Evolutionary conservation across 305 asterid species (phyloP), one percentile per base, ranked within the genome.

Genomic region (Fraxinus dipetala): DNA sequence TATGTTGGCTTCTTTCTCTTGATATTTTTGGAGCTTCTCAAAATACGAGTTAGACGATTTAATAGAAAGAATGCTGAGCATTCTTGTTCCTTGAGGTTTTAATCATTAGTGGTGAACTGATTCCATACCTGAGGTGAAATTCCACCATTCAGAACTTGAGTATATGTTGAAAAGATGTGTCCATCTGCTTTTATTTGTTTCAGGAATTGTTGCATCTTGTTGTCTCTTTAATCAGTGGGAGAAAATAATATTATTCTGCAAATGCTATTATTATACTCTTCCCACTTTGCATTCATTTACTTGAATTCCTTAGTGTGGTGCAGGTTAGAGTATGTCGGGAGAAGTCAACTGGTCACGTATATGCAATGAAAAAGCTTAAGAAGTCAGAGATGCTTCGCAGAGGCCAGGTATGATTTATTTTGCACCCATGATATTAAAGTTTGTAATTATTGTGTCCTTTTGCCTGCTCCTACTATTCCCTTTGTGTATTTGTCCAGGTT

Each of bases 321-420:
- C 93, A 94, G 97, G 98, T 94, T 83, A 92, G 97, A 83, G 84
- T 94, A 75, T 94, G 98, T 85, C 88, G 92, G 83, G 98, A 94
- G 90, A 94, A 93, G 90, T 85, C 95, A 83, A 93, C 96, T 78
- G 83, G 93, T 78, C 92, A 93, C 88, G 95, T 94, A 73, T 94
- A 92, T 61, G 98, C 98, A 86, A 94, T 94, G 98, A 94, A 94
- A 87, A 94, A 94, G 88, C 98, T 94, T 73, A 94, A 92, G 90
- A 94, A 94, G 82, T 93, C 98, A 2, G 98, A 94, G 89, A 94
- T 94, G 98, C 97, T 94, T 82, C 97, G 97, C 70, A 91, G 98
- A 86, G 98, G 98, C 83, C 98, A 94, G 98, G 98, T 94, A 79
- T 67, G 32, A 75, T 76, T 30, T 26, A 81, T 81, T 18, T 74